Base-by-base conservation (phyloP, 805 yeast genomes). In the Sungouiozyma intestinalis region DNA sequence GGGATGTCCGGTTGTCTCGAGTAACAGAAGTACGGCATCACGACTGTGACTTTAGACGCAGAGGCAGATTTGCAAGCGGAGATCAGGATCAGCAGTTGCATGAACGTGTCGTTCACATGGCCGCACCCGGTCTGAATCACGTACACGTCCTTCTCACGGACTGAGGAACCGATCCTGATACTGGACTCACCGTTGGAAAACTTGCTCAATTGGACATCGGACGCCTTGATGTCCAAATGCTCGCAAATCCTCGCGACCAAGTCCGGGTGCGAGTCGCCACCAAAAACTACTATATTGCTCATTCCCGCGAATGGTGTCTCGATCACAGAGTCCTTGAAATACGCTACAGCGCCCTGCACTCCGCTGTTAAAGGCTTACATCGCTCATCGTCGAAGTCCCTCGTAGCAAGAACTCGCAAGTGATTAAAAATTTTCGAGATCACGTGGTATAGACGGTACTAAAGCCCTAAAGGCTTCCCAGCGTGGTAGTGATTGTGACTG, bases 1-100 rank as follows among this genome's bases (percentile, higher is more conserved):
- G 95, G 95, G 32, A 85, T 77, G 62, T 90, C 97, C 3, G 96
- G 94, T 63, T 92, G 99, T 56, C 99, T 74, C 2, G 95, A 84
- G 60, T 92, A 92, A 20, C 97, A 96, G 63, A 92, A 92, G 46
- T 87, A 71, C 3, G 99, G 98, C 62, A 85, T 69, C 24, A 87
- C 95, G 0, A 90, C 95, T 2, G 95, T 85, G 36, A 87, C 94
- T 44, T 90, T 72, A 44, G 76, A 76, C 13, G 96, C 95, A 45
- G 90, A 79, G 2, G 97, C 94, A 38, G 85, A 80, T 54, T 88
- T 88, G 64, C 95, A 85, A 2, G 96, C 96, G n/a, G 88, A 79
- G 21, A 87, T 77, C 71, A 85, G 75, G 50, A 87, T 81, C 52
- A 87, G 64, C 39, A 88, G 66, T 63, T 87, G 95, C 62, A 88